phyloP scores from a whole-genome alignment of 805 yeast genomes.

The Candida glaebosa region DNA sequence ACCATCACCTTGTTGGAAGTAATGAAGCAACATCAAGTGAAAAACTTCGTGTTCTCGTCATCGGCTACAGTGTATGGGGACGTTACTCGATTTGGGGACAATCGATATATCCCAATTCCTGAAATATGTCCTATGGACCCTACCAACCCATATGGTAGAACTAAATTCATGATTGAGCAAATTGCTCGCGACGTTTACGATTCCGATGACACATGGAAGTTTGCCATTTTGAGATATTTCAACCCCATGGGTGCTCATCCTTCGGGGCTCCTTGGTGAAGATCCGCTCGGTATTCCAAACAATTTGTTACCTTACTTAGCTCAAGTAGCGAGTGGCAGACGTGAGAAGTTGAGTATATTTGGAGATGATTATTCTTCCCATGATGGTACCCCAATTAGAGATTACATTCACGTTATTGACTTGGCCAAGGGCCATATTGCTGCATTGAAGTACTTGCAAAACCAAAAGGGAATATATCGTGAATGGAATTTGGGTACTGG shows the following conservation, averaged over 20 bases:
- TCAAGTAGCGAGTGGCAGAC: constrained; percentile 72
- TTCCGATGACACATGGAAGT: constrained; percentile 44
- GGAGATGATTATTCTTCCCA: constrained; percentile 69
- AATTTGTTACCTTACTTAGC: constrained; percentile 73
- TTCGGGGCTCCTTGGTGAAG: constrained; percentile 76
- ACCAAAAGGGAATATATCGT: constrained; percentile 50
- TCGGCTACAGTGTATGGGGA: constrained; percentile 86
- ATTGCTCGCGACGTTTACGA: constrained; percentile 52
- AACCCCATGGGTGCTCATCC: constrained; percentile 88
- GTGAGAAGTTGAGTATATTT: constrained; percentile 62
- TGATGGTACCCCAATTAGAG: constrained; percentile 81
- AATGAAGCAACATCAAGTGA: constrained; percentile 46
- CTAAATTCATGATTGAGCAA: constrained; percentile 64
- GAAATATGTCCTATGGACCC: constrained; percentile 75
- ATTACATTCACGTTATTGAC: constrained; percentile 78
- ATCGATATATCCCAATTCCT: constrained; percentile 64
- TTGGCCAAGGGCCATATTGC: constrained; percentile 75
- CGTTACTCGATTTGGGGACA: constrained; percentile 64
- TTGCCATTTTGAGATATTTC: constrained; percentile 71
- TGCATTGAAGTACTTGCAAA: constrained; percentile 56
- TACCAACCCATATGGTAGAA: constrained; percentile 73
- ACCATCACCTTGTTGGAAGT: constrained; percentile 55
- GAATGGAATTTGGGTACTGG: constrained; percentile 88
- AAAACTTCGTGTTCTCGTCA: constrained; percentile 65
- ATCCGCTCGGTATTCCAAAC: constrained; percentile 74